phyloP scores from a whole-genome alignment of 441 rosid species.

The Populus hybrid region DNA sequence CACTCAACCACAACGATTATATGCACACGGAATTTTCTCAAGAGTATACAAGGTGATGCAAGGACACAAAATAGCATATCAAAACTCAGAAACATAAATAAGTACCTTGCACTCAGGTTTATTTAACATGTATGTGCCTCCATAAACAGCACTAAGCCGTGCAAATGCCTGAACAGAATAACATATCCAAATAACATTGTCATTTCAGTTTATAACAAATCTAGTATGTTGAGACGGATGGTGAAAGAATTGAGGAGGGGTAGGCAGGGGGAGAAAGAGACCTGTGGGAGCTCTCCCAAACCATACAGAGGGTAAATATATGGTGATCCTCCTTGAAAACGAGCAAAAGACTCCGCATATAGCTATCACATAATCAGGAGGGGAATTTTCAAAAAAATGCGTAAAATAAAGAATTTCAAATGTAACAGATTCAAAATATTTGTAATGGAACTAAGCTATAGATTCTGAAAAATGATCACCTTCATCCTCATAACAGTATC shows the following conservation, averaged over 20 bases:
- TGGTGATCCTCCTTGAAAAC: slow-evolving; percentile 91
- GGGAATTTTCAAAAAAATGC: not conserved
- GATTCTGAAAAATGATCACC: slow-evolving; percentile 39
- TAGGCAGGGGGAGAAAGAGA: slow-evolving; percentile 18
- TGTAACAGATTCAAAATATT: not conserved
- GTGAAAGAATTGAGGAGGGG: not conserved
- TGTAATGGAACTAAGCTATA: not conserved
- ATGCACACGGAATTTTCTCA: not conserved
- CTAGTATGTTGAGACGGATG: not conserved
- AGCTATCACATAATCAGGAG: slow-evolving; percentile 39
- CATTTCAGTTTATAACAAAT: not conserved
- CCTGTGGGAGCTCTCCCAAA: slow-evolving; percentile 93
- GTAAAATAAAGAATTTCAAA: not conserved
- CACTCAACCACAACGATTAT: not conserved
- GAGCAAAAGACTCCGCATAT: slow-evolving; percentile 75
- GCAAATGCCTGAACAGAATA: slow-evolving; percentile 68
- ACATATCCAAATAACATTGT: slow-evolving; percentile 1
- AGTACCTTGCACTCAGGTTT: slow-evolving; percentile 87
- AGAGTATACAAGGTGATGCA: slow-evolving; percentile 1
- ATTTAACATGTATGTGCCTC: slow-evolving; percentile 91
- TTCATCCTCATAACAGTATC: slow-evolving; percentile 91
- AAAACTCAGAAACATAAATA: slow-evolving; percentile 10
- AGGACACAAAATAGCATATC: not conserved
- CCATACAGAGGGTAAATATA: slow-evolving; percentile 89
- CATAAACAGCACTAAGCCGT: slow-evolving; percentile 89